phyloP scores from a whole-genome alignment of 148 eudicot species.

The Polygonum aviculare region DNA sequence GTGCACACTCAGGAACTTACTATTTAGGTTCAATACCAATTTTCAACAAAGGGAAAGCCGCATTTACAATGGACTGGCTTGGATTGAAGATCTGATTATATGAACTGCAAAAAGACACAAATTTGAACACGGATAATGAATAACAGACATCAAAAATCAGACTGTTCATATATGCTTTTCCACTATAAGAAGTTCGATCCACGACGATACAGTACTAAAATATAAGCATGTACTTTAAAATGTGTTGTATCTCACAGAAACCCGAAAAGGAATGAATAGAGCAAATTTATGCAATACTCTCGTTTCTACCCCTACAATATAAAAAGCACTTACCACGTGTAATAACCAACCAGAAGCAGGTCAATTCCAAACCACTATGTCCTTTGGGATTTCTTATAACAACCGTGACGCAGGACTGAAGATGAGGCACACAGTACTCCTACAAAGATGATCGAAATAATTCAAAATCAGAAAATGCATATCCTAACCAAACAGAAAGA shows the following conservation, averaged over 20 bases:
- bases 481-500: background rate
- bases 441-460: background rate
- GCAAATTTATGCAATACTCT: background rate
- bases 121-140: slow-evolving; percentile 10
- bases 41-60: slow-evolving; percentile 89
- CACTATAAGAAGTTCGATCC: background rate
- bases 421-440: background rate
- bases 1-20: slow-evolving; percentile 98
- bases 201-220: background rate
- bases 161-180: too few species aligned
- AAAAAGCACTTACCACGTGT: background rate
- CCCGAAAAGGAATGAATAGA: too few species aligned
- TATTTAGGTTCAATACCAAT: slow-evolving; percentile 92
- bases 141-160: background rate
- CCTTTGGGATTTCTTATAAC: background rate
- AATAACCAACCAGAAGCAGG: background rate
- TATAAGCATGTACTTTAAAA: background rate
- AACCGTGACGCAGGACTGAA: background rate
- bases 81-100: slow-evolving; percentile 83
- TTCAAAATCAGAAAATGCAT: background rate
- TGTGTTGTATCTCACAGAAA: background rate
- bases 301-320: background rate
- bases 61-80: slow-evolving; percentile 59
- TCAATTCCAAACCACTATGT: background rate
- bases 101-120: slow-evolving; percentile 52